These are phyloP conservation scores for Nothophytophthora sp. DNA, from an alignment of 352 stramenopile genomes.

Conservation along the genomic window DNA sequence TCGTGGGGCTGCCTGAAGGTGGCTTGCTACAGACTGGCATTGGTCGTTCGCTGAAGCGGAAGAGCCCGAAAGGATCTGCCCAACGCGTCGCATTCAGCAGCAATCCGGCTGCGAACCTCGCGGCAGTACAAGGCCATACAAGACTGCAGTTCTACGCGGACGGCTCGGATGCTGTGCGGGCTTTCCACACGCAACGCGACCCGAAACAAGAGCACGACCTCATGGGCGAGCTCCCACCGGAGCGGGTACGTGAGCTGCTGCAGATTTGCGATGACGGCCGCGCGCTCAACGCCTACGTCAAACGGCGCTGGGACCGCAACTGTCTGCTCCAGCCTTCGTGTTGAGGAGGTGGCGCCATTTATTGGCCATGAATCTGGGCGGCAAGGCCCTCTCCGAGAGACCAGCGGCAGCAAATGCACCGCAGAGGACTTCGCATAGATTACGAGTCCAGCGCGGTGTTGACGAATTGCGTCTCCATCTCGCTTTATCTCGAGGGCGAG, in stretches of 20 bases:
- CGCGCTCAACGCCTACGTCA: conserved; percentile 51
- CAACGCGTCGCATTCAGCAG: conserved; percentile 48
- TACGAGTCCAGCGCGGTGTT: no score
- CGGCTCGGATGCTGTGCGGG: conserved; percentile 48
- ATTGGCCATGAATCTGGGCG: no score
- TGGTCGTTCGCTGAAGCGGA: conserved; percentile 61
- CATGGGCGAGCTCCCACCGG: conserved; percentile 30
- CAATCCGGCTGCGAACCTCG: conserved; percentile 59
- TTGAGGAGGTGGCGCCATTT: no score
- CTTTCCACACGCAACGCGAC: conserved; percentile 51
- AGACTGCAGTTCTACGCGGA: conserved; percentile 58
- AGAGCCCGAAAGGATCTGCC: conserved; percentile 22
- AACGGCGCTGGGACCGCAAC: conserved; percentile 42
- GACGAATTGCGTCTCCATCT: conserved; percentile 4
- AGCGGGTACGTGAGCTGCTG: conserved; percentile 30
- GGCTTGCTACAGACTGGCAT: conserved; percentile 61
- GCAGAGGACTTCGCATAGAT: no score
- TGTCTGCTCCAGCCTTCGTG: conserved; percentile 39
- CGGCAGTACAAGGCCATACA: conserved; percentile 48
- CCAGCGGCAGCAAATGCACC: no score
- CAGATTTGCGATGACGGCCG: conserved; percentile 42
- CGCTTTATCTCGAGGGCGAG: no score
- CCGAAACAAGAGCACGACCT: conserved; percentile 45
- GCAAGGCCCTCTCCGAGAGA: no score
- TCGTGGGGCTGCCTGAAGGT: conserved; percentile 45